phyloP scores from a whole-genome alignment of 1,284 basidiomycete genomes.

The Abortiporus biennis region DNA sequence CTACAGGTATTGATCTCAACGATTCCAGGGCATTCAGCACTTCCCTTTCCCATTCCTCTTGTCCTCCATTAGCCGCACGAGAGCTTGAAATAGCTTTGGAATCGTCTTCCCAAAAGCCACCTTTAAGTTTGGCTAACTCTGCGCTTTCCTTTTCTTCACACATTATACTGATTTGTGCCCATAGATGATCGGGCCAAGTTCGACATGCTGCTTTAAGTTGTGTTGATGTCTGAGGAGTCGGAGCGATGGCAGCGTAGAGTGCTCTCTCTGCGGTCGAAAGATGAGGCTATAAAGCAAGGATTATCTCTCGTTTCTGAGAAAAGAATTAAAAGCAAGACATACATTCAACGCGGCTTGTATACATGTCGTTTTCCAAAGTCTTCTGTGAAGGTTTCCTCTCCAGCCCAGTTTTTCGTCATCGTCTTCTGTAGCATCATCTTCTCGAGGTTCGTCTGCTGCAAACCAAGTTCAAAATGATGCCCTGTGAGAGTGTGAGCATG shows the following conservation, averaged over 20 bases:
- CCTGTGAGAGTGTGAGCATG: neutral
- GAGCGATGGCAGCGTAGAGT: constrained; percentile 85
- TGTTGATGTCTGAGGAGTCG: constrained; percentile 67
- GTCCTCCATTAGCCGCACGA: too few relatives aligned
- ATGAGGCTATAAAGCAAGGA: constrained; percentile 38
- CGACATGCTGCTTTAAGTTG: constrained; percentile 77
- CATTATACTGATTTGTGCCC: constrained; percentile 84
- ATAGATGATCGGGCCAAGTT: constrained; percentile 93
- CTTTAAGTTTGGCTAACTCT: constrained; percentile 49
- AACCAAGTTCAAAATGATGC: neutral
- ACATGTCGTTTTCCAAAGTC: constrained; percentile 84
- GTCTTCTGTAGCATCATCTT: constrained; percentile 48
- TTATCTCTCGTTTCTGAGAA: constrained; percentile 2
- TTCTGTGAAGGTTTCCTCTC: constrained; percentile 69
- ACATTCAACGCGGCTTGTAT: constrained; percentile 76
- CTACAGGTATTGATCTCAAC: constrained; percentile 43
- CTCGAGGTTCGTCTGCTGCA: constrained; percentile 42
- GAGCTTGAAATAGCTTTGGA: neutral
- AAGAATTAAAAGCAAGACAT: constrained; percentile 18
- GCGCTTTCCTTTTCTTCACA: constrained; percentile 77
- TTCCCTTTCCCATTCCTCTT: constrained; percentile 60
- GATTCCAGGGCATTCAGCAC: constrained; percentile 46
- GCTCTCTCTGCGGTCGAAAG: constrained; percentile 75
- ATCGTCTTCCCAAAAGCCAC: constrained; percentile 56
- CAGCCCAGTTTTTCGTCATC: constrained; percentile 39